These are phyloP conservation scores for Cladosporium austrohemisphaericum DNA, from an alignment of 2,329 filamentous ascomycete genomes.

Conservation along the genomic window DNA sequence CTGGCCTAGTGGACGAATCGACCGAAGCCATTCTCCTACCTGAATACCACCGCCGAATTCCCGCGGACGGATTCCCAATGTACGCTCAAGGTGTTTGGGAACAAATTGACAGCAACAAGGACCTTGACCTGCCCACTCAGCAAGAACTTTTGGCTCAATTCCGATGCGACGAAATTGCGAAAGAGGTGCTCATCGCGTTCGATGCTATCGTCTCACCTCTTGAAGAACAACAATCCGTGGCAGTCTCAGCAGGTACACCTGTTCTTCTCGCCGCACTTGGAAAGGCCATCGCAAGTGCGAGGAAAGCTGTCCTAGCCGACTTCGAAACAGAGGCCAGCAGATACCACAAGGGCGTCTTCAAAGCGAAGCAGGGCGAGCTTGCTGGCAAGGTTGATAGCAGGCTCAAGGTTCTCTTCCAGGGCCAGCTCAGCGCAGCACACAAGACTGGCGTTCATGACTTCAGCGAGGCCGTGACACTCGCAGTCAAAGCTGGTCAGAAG, in stretches of 20 bases:
- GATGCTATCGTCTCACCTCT: constrained; percentile 77
- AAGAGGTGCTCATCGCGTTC: constrained; percentile 80
- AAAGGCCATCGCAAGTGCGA: constrained; percentile 64
- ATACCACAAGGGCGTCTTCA: constrained; percentile 95
- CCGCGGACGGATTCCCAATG: constrained; percentile 91
- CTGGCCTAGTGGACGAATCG: constrained; percentile 64
- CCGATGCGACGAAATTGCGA: constrained; percentile 91
- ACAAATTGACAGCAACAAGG: constrained; percentile 98
- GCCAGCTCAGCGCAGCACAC: constrained; percentile 84
- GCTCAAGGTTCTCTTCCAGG: constrained; percentile 80
- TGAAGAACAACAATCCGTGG: constrained; percentile 79
- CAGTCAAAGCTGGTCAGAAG: constrained; percentile 90
- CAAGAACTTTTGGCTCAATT: constrained; percentile 97
- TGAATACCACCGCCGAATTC: constrained; percentile 93
- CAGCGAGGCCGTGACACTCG: constrained; percentile 77
- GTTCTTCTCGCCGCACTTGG: constrained; percentile 74
- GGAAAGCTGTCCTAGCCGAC: constrained; percentile 69
- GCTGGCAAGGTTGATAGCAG: constrained; percentile 83
- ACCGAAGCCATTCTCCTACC: constrained; percentile 79
- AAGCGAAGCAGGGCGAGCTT: constrained; percentile 78
- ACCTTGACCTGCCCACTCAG: constrained; percentile 91
- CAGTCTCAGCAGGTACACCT: constrained; percentile 66
- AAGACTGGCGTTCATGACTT: constrained; percentile 82
- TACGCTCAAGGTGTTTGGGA: constrained; percentile 97
- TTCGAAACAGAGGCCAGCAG: constrained; percentile 89